Evolutionary conservation across 305 asterid species (phyloP).

Genomic region (Lippia alba): DNA sequence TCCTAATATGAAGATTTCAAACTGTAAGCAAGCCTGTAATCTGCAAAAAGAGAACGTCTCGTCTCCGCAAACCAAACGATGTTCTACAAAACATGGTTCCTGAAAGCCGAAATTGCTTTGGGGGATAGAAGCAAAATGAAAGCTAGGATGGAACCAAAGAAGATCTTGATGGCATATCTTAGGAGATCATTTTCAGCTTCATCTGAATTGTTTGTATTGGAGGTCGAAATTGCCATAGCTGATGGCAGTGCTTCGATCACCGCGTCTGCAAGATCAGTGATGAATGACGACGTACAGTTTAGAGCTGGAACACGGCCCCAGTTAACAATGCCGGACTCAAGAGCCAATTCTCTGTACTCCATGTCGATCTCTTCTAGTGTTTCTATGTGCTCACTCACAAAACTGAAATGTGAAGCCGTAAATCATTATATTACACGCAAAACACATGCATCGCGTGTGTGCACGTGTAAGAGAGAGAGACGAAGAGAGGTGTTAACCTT

Average conservation of each 20-base stretch:
- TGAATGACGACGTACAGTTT: conserved; percentile 75
- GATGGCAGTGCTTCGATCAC: conserved; percentile 79
- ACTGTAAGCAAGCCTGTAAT: background rate
- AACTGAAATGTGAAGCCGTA: conserved; percentile 50
- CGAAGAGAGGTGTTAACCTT: conserved; percentile 45
- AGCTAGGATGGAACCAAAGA: conserved; percentile 70
- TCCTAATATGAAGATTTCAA: background rate
- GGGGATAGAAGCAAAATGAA: conserved; percentile 67
- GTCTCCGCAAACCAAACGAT: background rate
- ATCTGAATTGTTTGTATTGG: conserved; percentile 32
- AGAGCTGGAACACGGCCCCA: conserved; percentile 93
- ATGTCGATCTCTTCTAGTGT: conserved; percentile 88
- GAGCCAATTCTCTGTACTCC: conserved; percentile 79
- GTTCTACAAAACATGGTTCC: conserved; percentile 45
- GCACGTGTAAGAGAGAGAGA: background rate
- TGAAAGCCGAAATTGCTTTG: conserved; percentile 47
- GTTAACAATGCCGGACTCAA: conserved; percentile 68
- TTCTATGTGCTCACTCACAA: conserved; percentile 89
- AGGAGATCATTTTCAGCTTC: conserved; percentile 47
- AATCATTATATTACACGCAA: background rate
- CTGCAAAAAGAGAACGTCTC: background rate
- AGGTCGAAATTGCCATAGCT: conserved; percentile 57
- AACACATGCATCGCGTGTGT: background rate
- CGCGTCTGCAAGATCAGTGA: conserved; percentile 76
- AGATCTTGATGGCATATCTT: conserved; percentile 48